Evolutionary conservation across 768 basidiomycete genomes (phyloP), one percentile per base, ranked within the genome.

Genomic region (Tubosaeta brunneosetosa): DNA sequence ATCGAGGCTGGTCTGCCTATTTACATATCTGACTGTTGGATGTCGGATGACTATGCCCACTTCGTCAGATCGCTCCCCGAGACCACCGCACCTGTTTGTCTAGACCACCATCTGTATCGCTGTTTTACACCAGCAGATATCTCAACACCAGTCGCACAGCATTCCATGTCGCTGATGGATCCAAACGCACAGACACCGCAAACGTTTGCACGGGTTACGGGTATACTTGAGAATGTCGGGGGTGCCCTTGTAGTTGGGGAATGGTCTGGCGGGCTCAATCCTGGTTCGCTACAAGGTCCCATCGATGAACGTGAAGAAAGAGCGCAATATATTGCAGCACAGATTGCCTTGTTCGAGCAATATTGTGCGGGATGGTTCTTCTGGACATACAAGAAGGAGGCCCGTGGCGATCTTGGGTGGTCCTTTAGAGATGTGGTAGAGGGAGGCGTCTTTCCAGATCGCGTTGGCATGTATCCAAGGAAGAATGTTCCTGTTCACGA

Each of bases 41-140:
- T 80, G 61, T 76, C 82, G 1, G 78, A 83, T 26, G 71, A 78
- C 49, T 91, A 88, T 58, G 75, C 83, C 14, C 70, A 75, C 9
- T 87, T 78, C 60, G 71, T 83, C 60, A 67, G 67, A 22, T 62
- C 71, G 6, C 68, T 71, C 56, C 43, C 66, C 43, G 10, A 59
- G 51, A 27, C 61, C 25, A 50, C 72, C 51, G 61, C 60, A 14
- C 79, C 81, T 27, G 71, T 83, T 17, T 81, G 85, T 13, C 71
- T 91, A 37, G 91, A 93, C 65, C 87, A 91, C 58, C 91, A 92
- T 62, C 76, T 92, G 19, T 93, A 92, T 62, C 80, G 91, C 25
- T 90, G 88, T 66, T 90, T 91, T 66, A 87, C 86, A 0, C 55
- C 65, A 0, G 70, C 70, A 1, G 91, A 93, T 65, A 78, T 68